Conservation (phyloP, 129 eudicot species). For the Gnaphalium uliginosum region DNA sequence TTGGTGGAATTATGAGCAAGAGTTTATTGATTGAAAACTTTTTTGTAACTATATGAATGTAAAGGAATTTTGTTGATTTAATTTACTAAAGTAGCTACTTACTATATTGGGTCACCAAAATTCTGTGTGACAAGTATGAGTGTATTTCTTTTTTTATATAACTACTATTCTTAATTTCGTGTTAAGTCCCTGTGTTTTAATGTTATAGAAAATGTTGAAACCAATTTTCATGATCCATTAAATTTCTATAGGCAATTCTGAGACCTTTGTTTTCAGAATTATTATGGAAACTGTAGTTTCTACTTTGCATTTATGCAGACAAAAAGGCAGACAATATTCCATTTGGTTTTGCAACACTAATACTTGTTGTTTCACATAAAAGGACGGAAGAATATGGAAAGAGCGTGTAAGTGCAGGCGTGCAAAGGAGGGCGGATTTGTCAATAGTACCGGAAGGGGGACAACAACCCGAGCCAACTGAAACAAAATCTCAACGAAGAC, state of each 20-base stretch:
- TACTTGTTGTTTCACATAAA: background rate
- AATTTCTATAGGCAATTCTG: background rate
- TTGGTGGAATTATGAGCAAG: background rate
- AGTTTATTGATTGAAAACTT: background rate
- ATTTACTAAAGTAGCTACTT: no score
- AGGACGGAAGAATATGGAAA: slow-evolving; percentile 98
- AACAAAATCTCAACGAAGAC: slow-evolving; percentile 41
- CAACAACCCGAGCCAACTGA: slow-evolving; percentile 43
- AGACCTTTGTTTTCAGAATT: background rate
- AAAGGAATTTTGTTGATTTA: no score
- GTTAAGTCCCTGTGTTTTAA: background rate
- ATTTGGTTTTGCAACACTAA: background rate
- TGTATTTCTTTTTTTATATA: background rate
- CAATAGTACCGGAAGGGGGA: slow-evolving; percentile 11
- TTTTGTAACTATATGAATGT: background rate
- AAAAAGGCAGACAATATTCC: background rate
- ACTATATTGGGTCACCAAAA: background rate
- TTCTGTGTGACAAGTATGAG: no score
- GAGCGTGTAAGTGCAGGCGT: slow-evolving; percentile 73
- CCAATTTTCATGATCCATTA: background rate
- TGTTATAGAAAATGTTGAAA: background rate
- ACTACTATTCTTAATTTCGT: background rate
- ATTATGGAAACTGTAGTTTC: background rate
- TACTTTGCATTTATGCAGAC: background rate
- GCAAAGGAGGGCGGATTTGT: slow-evolving; percentile 51